Evolutionary conservation across 805 yeast genomes (phyloP).

Genomic region (Metschnikowia dekortorum): DNA sequence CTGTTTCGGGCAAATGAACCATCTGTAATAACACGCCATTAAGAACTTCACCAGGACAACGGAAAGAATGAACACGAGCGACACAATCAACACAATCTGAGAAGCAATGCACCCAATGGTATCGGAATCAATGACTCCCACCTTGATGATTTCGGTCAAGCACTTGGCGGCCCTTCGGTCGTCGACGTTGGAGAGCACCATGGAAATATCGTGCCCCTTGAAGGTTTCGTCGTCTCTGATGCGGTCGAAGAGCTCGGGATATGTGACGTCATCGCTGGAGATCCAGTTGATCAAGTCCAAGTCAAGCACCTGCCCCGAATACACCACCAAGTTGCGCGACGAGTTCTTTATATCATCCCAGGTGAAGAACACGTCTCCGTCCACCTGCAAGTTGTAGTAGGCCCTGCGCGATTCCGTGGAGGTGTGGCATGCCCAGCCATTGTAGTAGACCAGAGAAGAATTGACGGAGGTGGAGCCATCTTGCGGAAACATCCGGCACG

Average conservation of each 20-base stretch:
- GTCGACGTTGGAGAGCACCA: conserved; percentile 61
- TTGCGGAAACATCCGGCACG: conserved; percentile 67
- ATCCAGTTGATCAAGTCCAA: conserved; percentile 75
- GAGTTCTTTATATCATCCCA: conserved; percentile 80
- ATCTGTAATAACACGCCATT: conserved; percentile 84
- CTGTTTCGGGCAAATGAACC: conserved; percentile 64
- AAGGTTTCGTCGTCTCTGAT: conserved; percentile 51
- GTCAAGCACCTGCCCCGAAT: conserved; percentile 85
- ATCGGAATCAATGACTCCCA: conserved; percentile 84
- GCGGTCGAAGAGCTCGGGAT: conserved; percentile 67
- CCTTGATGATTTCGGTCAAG: conserved; percentile 77
- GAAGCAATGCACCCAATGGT: conserved; percentile 95
- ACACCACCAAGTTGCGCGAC: conserved; percentile 76
- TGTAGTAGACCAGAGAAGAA: conserved; percentile 57
- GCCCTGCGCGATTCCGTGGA: conserved; percentile 61
- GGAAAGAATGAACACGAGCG: conserved; percentile 79
- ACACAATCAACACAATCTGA: conserved; percentile 69
- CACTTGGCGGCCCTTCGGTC: conserved; percentile 75
- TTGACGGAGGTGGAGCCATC: conserved; percentile 72
- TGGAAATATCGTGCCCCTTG: conserved; percentile 78
- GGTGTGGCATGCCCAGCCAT: conserved; percentile 88
- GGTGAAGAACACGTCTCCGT: conserved; percentile 78
- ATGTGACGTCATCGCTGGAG: conserved; percentile 58
- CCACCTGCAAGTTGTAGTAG: conserved; percentile 53
- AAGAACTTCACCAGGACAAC: conserved; percentile 74